Evolutionary conservation across 129 eudicot genomes (phyloP), one percentile per base, ranked within the genome.

Genomic region (Arctium minus): DNA sequence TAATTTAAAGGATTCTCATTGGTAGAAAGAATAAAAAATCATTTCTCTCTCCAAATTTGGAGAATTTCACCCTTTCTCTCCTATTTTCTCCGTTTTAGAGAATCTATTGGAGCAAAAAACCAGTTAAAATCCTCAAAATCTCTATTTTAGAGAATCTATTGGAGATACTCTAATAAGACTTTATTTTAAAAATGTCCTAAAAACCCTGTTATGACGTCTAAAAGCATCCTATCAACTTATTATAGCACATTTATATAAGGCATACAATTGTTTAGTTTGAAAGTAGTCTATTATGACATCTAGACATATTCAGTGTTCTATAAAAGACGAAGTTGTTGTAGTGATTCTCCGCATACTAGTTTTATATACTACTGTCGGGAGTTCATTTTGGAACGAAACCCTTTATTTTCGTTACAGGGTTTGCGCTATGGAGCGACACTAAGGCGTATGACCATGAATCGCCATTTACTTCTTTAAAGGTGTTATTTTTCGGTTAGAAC

Each of bases 351-450:
- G 30, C 68, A 78, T 56, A n/a, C 12, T 78, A 17, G 78, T 83
- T 35, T 72, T 40, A 72, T 3, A 27, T 50, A 17, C 17, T 33
- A 17, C 8, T 1, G 9, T 60, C 6, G 9, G 68, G 68, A 60
- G 13, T 13, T 46, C 46, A 12, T 32, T 10, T 64, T 68, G 70
- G 36, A 38, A 37, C 48, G 15, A 44, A 70, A 48, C 5, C 36
- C 40, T 72, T 60, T 31, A 81, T 37, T 37, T 44, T 76, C 69
- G 56, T 36, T 5, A 76, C 87, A 96, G 99, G 92, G 42, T 69
- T 82, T n/a, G 86, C 96, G n/a, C 79, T 96, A 17, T 89, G 97
- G 98, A 96, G 85, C 62, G 99, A 96, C 81, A 88, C 90, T 36
- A 85, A 86, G 85, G 99, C 85, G 11, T 91, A 88, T 78, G 99